Evolutionary conservation across 352 stramenopile genomes (phyloP).

Genomic region (Hyaloperonospora brassicae): DNA sequence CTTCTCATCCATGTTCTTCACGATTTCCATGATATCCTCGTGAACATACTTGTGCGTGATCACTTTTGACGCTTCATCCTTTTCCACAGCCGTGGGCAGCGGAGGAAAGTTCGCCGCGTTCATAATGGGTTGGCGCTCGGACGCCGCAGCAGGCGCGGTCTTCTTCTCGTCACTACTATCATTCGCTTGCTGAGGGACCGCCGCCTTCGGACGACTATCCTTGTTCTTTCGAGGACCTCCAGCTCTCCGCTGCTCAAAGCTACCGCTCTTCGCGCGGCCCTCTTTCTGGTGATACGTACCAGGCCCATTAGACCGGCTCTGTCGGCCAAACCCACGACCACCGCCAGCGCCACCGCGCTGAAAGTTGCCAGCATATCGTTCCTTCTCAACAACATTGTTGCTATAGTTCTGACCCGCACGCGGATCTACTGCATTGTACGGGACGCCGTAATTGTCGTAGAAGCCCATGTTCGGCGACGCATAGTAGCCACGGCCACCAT

Average conservation of each 20-base stretch:
- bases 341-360: constrained; percentile 20
- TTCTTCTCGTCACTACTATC: constrained; percentile 30
- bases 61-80: constrained; percentile 30
- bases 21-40: constrained; percentile 89
- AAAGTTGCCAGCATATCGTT: constrained; percentile 31
- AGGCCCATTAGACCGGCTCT: constrained; percentile 29
- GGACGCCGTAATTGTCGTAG: constrained; percentile 78
- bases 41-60: constrained; percentile 75
- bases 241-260: constrained; percentile 40
- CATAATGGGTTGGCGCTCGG: constrained; percentile 66
- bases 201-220: constrained; percentile 47
- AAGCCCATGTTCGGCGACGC: constrained; percentile 40
- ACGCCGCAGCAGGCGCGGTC: constrained; percentile 8
- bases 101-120: constrained; percentile 80
- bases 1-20: constrained; percentile 86
- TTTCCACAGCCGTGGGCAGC: constrained; percentile 39
- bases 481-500: constrained; percentile 66
- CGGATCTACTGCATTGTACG: constrained; percentile 47
- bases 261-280: constrained; percentile 38
- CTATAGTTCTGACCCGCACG: constrained; percentile 18
- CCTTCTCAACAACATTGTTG: constrained; percentile 30
- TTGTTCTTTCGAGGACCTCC: constrained; percentile 49
- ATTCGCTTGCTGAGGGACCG: constrained; percentile 27
- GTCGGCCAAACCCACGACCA: constrained; percentile 28
- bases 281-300: constrained; percentile 35